Evolutionary conservation across 2,329 filamentous ascomycete species (phyloP), one percentile per base, ranked within the genome.

Genomic region (Colletotrichum eleusines): DNA sequence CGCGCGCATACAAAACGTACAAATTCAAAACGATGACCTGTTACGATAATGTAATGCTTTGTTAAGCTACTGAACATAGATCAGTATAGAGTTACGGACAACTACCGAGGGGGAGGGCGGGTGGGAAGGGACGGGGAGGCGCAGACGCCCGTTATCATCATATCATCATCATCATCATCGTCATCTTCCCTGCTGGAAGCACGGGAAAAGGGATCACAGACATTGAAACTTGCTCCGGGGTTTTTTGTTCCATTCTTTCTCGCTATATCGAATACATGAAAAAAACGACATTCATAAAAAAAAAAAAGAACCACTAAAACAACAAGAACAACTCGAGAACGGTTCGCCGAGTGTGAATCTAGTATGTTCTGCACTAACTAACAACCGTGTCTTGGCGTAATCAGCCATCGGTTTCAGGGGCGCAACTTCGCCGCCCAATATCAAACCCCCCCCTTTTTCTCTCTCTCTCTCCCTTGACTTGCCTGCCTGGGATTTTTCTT

Each of bases 31-130:
- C n/a, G 64, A 71, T 71, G 68, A 71, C 68, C n/a, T 71, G 64
- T 71, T 66, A 71, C 68, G 68, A 71, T 71, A 68, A 71, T 71
- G 68, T 71, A 71, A 71, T 71, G 68, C 58, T 44, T 68, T 57
- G 12, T 40, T 62, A 63, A 71, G 55, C 63, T 68, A 71, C 68
- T 71, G 68, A 64, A 71, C 64, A 71, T 71, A 71, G 58, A 71
- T 54, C 64, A 59, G 68, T 71, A 59, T 71, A 63, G 68, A 71
- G 55, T 68, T 68, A 68, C 58, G 64, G 58, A 31, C 51, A 44
- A 44, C 31, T 33, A 38, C n/a, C 35, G 42, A 20, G 28, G 44
- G 31, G 12, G 11, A 18, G 2, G 23, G 18, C 7, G 23, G 12
- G n/a, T 9, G 8, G 26, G 40, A 18, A 6, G 38, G 14, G 18